phyloP scores from a whole-genome alignment of 352 stramenopile species.

The Globisporangium barbulae region DNA sequence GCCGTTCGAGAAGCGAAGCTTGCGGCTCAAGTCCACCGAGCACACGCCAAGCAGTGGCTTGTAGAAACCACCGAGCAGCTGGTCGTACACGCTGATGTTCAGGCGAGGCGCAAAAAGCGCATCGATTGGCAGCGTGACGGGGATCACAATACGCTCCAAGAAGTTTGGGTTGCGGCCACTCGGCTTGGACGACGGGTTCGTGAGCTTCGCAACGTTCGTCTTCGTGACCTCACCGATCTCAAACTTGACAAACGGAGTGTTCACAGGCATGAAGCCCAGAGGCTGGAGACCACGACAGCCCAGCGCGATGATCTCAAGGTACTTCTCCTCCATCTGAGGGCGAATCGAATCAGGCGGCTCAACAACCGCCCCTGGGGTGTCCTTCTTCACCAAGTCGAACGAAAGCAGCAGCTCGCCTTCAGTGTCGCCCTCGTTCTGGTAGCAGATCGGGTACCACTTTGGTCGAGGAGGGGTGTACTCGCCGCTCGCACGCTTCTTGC shows the following conservation, averaged over 20 bases:
- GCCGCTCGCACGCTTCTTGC: constrained; percentile 36
- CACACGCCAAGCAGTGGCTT: constrained; percentile 76
- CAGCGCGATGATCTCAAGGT: constrained; percentile 78
- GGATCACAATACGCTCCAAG: constrained; percentile 80
- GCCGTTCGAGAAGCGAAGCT: constrained; percentile 70
- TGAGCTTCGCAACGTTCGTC: constrained; percentile 61
- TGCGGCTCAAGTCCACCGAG: constrained; percentile 67
- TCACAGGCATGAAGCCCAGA: constrained; percentile 79
- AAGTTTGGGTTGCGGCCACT: constrained; percentile 87
- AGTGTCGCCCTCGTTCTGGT: constrained; percentile 51
- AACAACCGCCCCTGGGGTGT: constrained; percentile 50
- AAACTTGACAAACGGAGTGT: constrained; percentile 85
- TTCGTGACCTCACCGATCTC: constrained; percentile 69
- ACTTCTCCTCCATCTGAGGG: constrained; percentile 57
- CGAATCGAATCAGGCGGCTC: constrained; percentile 59
- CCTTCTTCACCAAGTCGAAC: constrained; percentile 73
- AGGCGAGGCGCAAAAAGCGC: constrained; percentile 81
- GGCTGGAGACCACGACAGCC: constrained; percentile 75
- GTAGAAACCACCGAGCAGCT: constrained; percentile 80
- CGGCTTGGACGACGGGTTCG: constrained; percentile 73
- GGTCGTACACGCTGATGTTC: constrained; percentile 84
- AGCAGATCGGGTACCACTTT: constrained; percentile 71
- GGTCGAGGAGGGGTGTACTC: constrained; percentile 57
- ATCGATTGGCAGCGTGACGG: constrained; percentile 81
- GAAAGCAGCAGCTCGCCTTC: constrained; percentile 80